Evolutionary conservation across 768 basidiomycete genomes (phyloP).

Genomic region (Calvatia gigantea): DNA sequence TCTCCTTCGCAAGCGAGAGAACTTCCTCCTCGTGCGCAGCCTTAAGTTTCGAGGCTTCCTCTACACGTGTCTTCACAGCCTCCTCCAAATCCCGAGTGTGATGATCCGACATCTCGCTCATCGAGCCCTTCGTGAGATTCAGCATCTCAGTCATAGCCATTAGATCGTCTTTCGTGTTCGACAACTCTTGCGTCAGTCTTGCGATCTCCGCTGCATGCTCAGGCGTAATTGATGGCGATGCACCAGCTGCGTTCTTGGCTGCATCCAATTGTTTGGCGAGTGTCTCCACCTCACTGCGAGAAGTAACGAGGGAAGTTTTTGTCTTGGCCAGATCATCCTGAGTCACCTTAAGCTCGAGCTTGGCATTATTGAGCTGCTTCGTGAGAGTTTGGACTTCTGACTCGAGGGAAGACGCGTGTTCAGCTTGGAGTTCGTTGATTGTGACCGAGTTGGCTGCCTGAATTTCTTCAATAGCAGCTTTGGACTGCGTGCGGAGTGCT

Average conservation of each 20-base stretch:
- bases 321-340: conserved; percentile 80
- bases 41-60: conserved; percentile 65
- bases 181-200: conserved; percentile 55
- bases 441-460: conserved; percentile 56
- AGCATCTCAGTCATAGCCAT: conserved; percentile 63
- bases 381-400: conserved; percentile 51
- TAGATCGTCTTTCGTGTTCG: conserved; percentile 67
- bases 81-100: conserved; percentile 76
- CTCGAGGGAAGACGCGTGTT: conserved; percentile 60
- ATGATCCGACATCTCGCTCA: conserved; percentile 65
- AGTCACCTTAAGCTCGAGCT: conserved; percentile 78
- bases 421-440: conserved; percentile 57
- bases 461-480: conserved; percentile 66
- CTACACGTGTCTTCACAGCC: conserved; percentile 62
- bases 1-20: conserved; percentile 50
- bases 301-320: conserved; percentile 53
- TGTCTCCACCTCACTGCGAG: conserved; percentile 50
- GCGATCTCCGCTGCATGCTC: conserved; percentile 54
- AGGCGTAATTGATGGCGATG: conserved; percentile 33
- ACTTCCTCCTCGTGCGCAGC: conserved; percentile 61
- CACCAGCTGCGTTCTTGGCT: conserved; percentile 43
- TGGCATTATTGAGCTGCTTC: conserved; percentile 60
- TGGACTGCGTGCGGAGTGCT: conserved; percentile 61
- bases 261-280: conserved; percentile 66
- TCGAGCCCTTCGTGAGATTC: conserved; percentile 63